These are phyloP conservation scores for Cerrena zonata DNA, from an alignment of 1,284 basidiomycete genomes.

Conservation along the genomic window DNA sequence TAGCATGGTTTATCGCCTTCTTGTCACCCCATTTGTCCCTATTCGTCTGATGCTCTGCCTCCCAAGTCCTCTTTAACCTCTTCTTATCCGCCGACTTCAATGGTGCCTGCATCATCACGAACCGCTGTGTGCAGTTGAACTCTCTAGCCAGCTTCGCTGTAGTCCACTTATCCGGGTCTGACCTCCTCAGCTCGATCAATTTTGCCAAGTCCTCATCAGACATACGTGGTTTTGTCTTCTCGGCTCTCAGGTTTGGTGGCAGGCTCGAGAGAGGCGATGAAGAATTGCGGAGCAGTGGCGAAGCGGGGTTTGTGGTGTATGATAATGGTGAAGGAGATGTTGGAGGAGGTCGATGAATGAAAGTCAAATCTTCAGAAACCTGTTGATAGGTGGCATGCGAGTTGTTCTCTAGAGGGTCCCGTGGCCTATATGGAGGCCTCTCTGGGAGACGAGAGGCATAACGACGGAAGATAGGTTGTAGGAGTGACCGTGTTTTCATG, in stretches of 20 bases:
- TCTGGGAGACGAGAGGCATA: constrained; percentile 45
- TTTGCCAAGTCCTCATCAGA: constrained; percentile 49
- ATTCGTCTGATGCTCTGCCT: constrained; percentile 26
- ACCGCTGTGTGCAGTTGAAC: constrained; percentile 33
- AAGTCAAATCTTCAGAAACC: constrained; percentile 57
- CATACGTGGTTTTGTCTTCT: constrained; percentile 32
- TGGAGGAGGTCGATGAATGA: constrained; percentile 74
- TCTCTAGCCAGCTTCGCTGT: constrained; percentile 29
- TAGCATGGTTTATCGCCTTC: constrained; percentile 27
- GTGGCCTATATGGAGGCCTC: constrained; percentile 53
- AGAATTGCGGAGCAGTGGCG: constrained; percentile 51
- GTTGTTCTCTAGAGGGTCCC: constrained; percentile 60
- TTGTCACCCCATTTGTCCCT: constrained; percentile 33
- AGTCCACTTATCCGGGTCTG: constrained; percentile 31
- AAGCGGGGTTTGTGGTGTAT: constrained; percentile 58
- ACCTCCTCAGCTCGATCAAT: constrained; percentile 49
- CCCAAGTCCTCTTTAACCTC: constrained; percentile 23
- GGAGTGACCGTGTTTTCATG: constrained; percentile 1
- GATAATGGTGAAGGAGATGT: constrained; percentile 65
- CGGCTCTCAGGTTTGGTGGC: constrained; percentile 36
- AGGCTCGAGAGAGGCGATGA: constrained; percentile 27
- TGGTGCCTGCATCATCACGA: constrained; percentile 31
- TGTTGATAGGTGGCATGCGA: constrained; percentile 51
- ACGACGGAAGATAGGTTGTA: background rate
- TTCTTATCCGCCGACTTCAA: constrained; percentile 22